Percentiles rank a stretch among this genome's conserved stretches.
Conservation (phyloP, 352 stramenopile species). For the Thalassiosira livingstoniorum region DNA sequence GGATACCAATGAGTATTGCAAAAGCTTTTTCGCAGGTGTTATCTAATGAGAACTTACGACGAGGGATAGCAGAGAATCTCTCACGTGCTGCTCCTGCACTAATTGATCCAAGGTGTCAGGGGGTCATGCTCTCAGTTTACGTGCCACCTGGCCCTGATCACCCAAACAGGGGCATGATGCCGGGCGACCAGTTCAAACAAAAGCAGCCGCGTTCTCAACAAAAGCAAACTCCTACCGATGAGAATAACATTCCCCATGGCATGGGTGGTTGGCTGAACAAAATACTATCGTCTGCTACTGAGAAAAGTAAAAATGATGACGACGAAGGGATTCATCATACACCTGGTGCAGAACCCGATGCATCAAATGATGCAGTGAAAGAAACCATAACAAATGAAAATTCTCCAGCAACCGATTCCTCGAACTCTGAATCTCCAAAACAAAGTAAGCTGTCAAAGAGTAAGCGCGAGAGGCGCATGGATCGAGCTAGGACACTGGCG, state of each 20-base stretch:
- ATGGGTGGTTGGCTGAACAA: slow-evolving; percentile 83
- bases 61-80: slow-evolving; percentile 83
- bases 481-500: slow-evolving; percentile 73
- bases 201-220: slow-evolving; percentile 17
- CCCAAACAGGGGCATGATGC: slow-evolving; percentile 74
- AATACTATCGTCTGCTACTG: slow-evolving; percentile 68
- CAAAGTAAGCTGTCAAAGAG: slow-evolving; percentile 43
- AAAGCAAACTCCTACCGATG: background rate
- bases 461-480: slow-evolving; percentile 51
- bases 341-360: background rate
- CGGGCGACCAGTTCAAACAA: slow-evolving; percentile 55
- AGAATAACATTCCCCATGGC: slow-evolving; percentile 46
- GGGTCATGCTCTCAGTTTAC: slow-evolving; percentile 86
- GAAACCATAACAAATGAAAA: background rate
- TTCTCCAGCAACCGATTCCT: slow-evolving; percentile 6
- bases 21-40: slow-evolving; percentile 83
- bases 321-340: slow-evolving; percentile 5
- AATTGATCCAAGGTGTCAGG: slow-evolving; percentile 84
- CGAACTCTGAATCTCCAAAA: slow-evolving; percentile 27
- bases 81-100: slow-evolving; percentile 80
- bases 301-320: slow-evolving; percentile 40
- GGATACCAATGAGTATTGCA: slow-evolving; percentile 65
- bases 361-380: background rate
- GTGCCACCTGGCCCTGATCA: slow-evolving; percentile 77
- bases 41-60: slow-evolving; percentile 75